Conservation (phyloP, 345 rosid genomes). For the Populus tremula region DNA sequence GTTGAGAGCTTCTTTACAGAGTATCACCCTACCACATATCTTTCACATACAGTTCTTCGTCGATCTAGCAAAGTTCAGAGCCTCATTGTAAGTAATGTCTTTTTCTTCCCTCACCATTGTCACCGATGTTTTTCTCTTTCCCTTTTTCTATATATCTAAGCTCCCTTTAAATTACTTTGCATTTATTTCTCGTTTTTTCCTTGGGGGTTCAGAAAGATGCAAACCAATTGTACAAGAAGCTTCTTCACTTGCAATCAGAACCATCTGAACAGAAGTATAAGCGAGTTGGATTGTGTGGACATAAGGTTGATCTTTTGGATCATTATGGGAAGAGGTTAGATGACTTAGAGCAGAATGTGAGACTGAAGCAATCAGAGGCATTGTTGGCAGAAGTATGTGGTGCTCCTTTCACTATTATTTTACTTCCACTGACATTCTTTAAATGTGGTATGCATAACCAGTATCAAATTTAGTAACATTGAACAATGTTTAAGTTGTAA, state of each 20-base stretch:
- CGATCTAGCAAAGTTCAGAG: slow-evolving; percentile 65
- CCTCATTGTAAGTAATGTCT: slow-evolving; percentile 56
- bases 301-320: slow-evolving; percentile 56
- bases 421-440: background rate
- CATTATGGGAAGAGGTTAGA: slow-evolving; percentile 67
- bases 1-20: slow-evolving; percentile 77
- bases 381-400: slow-evolving; percentile 57
- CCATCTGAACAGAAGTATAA: slow-evolving; percentile 36
- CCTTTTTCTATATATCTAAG: no score
- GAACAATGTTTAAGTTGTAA: background rate
- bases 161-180: slow-evolving; percentile 1
- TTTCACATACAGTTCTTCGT: slow-evolving; percentile 72
- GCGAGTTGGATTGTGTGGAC: slow-evolving; percentile 45
- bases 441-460: background rate
- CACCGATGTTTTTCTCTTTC: no score
- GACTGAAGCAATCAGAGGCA: slow-evolving; percentile 65
- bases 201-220: slow-evolving; percentile 46
- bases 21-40: slow-evolving; percentile 66
- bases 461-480: background rate
- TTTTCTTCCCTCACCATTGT: background rate
- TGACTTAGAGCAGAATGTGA: slow-evolving; percentile 60
- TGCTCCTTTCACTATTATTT: slow-evolving; percentile 5
- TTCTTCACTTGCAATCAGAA: slow-evolving; percentile 48
- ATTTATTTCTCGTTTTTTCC: slow-evolving; percentile 2
- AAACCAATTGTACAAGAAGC: slow-evolving; percentile 47